These are phyloP conservation scores for Aureobasidium pullulans DNA, from an alignment of 2,329 filamentous ascomycete genomes.

Conservation along the genomic window DNA sequence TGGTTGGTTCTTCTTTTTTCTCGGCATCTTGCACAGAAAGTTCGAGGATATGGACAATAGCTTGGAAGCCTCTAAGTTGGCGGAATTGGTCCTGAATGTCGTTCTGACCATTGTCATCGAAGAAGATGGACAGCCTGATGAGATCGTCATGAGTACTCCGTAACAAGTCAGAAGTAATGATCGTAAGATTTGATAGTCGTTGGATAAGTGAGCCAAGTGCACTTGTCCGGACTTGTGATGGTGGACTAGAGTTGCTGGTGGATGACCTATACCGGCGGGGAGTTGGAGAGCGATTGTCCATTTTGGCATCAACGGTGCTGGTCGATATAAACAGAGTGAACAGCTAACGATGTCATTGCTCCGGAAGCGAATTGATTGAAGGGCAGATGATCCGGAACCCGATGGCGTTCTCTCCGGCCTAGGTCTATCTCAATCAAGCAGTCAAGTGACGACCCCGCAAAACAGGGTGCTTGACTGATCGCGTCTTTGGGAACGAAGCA, in stretches of 20 bases:
- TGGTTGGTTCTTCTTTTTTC: neutral
- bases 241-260: constrained; percentile 15
- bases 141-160: constrained; percentile 12
- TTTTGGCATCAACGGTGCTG: constrained; percentile 9
- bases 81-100: constrained; percentile 66
- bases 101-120: constrained; percentile 12
- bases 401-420: constrained; percentile 5
- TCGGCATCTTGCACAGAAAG: neutral
- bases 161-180: neutral
- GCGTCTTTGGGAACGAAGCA: neutral
- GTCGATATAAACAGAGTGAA: constrained; percentile 5
- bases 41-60: constrained; percentile 60
- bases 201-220: constrained; percentile 13
- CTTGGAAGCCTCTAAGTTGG: constrained; percentile 69
- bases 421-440: neutral
- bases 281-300: neutral
- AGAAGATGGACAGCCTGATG: constrained; percentile 3
- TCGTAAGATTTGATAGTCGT: constrained; percentile 8
- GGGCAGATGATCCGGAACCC: constrained; percentile 3
- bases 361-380: neutral
- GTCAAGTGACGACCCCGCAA: constrained; percentile 9
- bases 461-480: neutral
- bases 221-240: constrained; percentile 10
- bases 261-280: constrained; percentile 17
- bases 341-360: constrained; percentile 12